Conservation (phyloP, 192 early-diverging fungal species). For the Backusella circina region DNA sequence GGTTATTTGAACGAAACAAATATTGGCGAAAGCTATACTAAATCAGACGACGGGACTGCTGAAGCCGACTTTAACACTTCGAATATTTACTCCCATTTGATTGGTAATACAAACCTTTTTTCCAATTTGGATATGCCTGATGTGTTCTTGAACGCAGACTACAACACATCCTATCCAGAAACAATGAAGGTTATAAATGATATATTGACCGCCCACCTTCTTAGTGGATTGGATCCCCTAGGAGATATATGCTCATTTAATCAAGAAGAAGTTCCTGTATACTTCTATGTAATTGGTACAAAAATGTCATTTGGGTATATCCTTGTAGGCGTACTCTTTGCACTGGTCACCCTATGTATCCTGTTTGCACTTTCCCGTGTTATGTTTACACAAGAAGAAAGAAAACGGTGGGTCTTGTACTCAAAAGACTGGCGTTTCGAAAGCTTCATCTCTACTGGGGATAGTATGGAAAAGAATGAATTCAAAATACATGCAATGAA, state of each 20-base stretch:
- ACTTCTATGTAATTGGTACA: background rate
- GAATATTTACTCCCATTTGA: background rate
- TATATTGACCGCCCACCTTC: background rate
- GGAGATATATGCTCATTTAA: background rate
- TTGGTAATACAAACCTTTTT: background rate
- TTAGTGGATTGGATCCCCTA: background rate
- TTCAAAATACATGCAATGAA: background rate
- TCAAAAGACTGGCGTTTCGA: background rate
- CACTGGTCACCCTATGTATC: background rate
- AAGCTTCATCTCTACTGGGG: background rate
- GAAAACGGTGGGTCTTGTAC: background rate
- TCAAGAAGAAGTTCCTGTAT: background rate
- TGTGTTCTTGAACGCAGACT: background rate
- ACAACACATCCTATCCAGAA: background rate
- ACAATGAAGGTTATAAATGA: background rate
- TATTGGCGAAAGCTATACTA: background rate
- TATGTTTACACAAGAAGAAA: background rate
- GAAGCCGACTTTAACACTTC: background rate
- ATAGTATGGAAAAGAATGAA: background rate
- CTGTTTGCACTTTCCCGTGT: background rate
- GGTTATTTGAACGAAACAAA: background rate
- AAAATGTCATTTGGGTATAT: background rate
- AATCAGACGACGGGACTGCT: background rate
- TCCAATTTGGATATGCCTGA: background rate
- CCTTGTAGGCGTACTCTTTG: background rate